These are phyloP conservation scores for Lasiosphaeria miniovina DNA, from an alignment of 495 filamentous ascomycete species.

Conservation along the genomic window DNA sequence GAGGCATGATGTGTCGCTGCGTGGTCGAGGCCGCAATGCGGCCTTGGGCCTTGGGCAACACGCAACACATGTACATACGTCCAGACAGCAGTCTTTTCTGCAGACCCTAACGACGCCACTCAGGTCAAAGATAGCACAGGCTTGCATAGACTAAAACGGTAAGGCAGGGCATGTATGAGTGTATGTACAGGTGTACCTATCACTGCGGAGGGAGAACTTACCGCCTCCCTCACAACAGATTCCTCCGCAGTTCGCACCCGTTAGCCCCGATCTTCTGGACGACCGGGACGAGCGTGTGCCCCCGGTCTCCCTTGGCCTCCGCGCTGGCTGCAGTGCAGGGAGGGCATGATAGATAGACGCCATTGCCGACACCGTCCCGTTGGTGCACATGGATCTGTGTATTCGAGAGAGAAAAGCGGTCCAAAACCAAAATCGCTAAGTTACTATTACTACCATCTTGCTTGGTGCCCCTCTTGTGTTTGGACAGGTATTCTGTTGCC, in stretches of 20 bases:
- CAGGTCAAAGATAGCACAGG: constrained; percentile 10
- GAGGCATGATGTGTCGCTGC: constrained; percentile 2
- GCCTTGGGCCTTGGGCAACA: constrained; percentile 23
- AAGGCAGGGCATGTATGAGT: no score
- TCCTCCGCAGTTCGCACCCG: no score
- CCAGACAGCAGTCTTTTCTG: neutral
- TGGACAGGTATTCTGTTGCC: constrained; percentile 13
- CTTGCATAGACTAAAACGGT: neutral
- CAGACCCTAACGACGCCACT: constrained; percentile 7
- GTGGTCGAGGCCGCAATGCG: constrained; percentile 10
- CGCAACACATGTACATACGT: constrained; percentile 9
- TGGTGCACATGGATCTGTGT: neutral
- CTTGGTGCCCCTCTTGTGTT: neutral
- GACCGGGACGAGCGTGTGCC: constrained; percentile 2
- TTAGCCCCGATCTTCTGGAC: neutral
- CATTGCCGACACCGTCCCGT: constrained; percentile 8
- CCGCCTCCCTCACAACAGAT: no score
- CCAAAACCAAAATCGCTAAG: neutral
- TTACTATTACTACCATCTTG: neutral
- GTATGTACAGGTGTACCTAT: neutral
- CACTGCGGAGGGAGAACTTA: no score
- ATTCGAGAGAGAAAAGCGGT: constrained; percentile 1
- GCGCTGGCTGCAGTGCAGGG: no score
- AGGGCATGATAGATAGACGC: constrained; percentile 7
- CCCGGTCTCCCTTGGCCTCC: neutral